Base-by-base conservation (phyloP, 2,329 filamentous ascomycete genomes). In the Fusarium sambucinum region DNA sequence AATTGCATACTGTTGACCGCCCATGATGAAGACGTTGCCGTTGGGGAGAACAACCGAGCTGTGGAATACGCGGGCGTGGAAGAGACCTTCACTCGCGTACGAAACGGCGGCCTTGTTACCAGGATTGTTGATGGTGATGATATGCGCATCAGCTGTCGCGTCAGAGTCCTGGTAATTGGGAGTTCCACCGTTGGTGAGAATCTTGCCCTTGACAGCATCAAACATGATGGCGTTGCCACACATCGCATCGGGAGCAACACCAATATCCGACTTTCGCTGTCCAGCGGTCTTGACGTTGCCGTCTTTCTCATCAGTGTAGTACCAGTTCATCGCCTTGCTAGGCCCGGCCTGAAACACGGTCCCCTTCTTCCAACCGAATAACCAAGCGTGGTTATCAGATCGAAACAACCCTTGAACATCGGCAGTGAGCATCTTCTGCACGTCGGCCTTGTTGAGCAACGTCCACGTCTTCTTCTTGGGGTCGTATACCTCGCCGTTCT, bases 161-260 rank as follows among this genome's bases (percentile, higher is more conserved):
- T 75, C 62, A n/a, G 77, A 77, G 54, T 80, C 70, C n/a, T 82
- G 76, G 68, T 87, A 87, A 38, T 78, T 76, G 0, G 80, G 76
- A 5, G 81, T 75, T 19, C 86, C 86, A 17, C 86, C 86, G 3
- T 81, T 74, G 0, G 83, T 82, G 9, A 88, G 77, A 23, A 88
- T 87, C 74, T 87, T 86, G 33, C 86, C 86, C 4, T 82, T 80
- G 57, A 86, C 82, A 27, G 85, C 85, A 66, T 89, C 86, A 64
- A 84, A 88, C 85, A 89, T 87, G 66, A 85, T 80, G 11, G 82
- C 82, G 52, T 82, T 83, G 5, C 85, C 87, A 60, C 80, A 83
- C 87, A 89, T 89, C 4, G 85, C 82, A 19, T 79, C 73, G 44
- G 82, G 81, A 6, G 78, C 77, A 35, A 76, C 77, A 16, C 85